Evolutionary conservation across 78 protist species (phyloP).

Genomic region (Dictyostelium intermedium): DNA sequence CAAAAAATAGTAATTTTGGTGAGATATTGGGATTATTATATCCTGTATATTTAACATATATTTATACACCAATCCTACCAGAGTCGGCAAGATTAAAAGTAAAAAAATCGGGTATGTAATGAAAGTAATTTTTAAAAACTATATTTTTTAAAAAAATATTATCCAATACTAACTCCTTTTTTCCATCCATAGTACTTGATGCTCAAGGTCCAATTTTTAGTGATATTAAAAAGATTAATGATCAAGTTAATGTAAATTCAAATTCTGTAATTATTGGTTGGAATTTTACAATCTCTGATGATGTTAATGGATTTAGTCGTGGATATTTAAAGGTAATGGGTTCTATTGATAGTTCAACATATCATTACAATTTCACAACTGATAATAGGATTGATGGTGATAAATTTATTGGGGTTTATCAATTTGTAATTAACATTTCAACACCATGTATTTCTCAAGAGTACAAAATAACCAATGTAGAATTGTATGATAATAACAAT

Average conservation of each 20-base stretch:
- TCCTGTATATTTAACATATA: not conserved
- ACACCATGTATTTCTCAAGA: conserved; percentile 1
- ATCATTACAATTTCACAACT: not conserved
- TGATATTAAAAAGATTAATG: not conserved
- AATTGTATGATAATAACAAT: not conserved
- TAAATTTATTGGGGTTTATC: not conserved
- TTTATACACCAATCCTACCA: not conserved
- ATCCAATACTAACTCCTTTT: not conserved
- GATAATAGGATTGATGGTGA: not conserved
- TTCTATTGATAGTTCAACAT: not conserved
- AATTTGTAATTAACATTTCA: not conserved
- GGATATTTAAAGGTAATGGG: not conserved
- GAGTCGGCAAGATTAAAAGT: not conserved
- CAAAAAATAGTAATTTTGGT: not conserved
- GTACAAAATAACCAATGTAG: not conserved
- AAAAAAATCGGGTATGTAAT: not conserved
- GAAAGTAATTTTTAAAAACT: no score
- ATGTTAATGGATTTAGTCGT: not conserved
- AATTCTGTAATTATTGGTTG: not conserved
- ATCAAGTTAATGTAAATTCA: not conserved
- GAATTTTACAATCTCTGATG: not conserved
- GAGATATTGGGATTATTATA: not conserved
- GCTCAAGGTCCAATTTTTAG: not conserved
- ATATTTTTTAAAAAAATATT: no score
- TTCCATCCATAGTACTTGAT: not conserved